These are phyloP conservation scores for Saksenaea vasiformis DNA, from an alignment of 371 early-diverging fungal species.

Conservation along the genomic window DNA sequence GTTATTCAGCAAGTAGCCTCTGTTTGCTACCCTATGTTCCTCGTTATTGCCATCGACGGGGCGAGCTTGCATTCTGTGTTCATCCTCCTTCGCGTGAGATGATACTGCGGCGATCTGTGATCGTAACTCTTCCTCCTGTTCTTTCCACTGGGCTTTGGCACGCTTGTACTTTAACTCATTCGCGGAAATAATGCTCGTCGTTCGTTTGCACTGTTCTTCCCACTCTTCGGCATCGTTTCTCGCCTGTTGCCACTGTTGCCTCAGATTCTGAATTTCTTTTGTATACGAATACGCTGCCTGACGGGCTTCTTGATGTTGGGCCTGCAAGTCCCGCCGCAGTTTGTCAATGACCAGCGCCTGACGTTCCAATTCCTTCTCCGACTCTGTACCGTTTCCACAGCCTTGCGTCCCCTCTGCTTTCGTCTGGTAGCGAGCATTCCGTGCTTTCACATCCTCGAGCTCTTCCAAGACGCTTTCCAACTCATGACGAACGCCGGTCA, in stretches of 20 bases:
- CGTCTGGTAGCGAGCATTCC: background rate
- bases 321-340: background rate
- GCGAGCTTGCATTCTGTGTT: background rate
- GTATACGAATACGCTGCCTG: background rate
- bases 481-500: background rate
- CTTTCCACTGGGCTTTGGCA: background rate
- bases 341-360: background rate
- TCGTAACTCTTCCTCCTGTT: background rate
- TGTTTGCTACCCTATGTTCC: background rate
- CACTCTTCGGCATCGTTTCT: background rate
- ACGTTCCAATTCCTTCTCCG: background rate
- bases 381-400: background rate
- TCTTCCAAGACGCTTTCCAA: background rate
- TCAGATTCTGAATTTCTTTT: background rate
- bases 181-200: background rate
- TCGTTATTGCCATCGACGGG: background rate
- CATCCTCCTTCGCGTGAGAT: background rate
- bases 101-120: background rate
- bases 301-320: background rate
- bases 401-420: background rate
- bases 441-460: background rate
- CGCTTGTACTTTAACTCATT: background rate
- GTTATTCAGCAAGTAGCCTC: background rate
- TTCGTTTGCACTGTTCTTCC: slow-evolving; percentile 1
- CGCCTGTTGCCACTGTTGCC: background rate